Evolutionary conservation across 345 rosid genomes (phyloP), one percentile per base, ranked within the genome.

Genomic region (Eucalyptus regnans): DNA sequence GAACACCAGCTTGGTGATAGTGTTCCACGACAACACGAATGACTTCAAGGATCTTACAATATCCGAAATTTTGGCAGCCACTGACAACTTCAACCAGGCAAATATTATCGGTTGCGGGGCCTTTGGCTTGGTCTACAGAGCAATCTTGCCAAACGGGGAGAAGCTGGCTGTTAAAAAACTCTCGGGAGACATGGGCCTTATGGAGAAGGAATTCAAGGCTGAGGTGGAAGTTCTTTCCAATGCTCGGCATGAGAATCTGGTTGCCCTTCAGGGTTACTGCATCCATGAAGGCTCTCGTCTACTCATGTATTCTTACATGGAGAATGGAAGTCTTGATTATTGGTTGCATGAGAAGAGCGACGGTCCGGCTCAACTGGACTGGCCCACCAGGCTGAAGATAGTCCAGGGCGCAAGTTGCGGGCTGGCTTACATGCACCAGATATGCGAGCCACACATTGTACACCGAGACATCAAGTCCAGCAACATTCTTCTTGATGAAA

Each of bases 401-500:
- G 90, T 89, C 18, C 86, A 60, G 60, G 94, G 94, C 12, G 91
- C 93, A 17, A 90, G 93, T 87, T 51, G 86, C 43, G 94, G 94
- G 52, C 85, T 93, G 76, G 93, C 93, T 76, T 93, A 93, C 88
- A 92, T 93, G 94, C 94, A 93, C 91, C 93, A 18, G 60, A 86
- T 88, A 71, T 90, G 91, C 37, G 87, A 88, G n/a, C 91, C 91
- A 1, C 91, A 90, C 88, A 93, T 93, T 13, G 93, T 93, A 86
- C 94, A 93, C 90, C 93, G 93, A 8, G 94, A 93, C 90, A 93
- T 93, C 88, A 93, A 93, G 87, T 93, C 93, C 49, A 92, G 93
- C 88, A 93, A 93, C 91, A 93, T 93, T 85, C 94, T 93, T 84
- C 93, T 93, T 29, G 93, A 93, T 50, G 94, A 92, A 25, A 87